Evolutionary conservation across 73 alveolate genomes (phyloP).

Genomic region (Paramecium caudatum): DNA sequence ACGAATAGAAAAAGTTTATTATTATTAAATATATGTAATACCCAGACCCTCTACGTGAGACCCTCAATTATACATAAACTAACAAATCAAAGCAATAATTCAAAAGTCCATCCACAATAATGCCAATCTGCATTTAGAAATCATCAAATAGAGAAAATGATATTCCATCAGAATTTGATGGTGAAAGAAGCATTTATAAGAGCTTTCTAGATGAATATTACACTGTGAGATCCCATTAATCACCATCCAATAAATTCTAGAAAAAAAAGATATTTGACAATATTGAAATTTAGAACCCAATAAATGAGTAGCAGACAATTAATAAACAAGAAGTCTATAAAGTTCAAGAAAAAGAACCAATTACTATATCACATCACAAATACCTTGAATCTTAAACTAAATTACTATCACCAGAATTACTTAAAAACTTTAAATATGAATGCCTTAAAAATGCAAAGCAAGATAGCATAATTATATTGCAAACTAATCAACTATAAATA

Average conservation of each 20-base stretch:
- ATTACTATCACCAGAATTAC: neutral
- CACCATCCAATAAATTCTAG: neutral
- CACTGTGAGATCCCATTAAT: conserved; percentile 28
- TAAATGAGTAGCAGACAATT: neutral
- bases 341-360: neutral
- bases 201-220: conserved; percentile 30
- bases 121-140: neutral
- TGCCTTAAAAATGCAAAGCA: conserved; percentile 2
- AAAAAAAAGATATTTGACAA: conserved; percentile 20
- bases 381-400: neutral
- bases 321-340: neutral
- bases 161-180: conserved; percentile 14
- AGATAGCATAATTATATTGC: neutral
- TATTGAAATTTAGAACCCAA: neutral
- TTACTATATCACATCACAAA: neutral
- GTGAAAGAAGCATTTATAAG: conserved; percentile 15
- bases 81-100: no score
- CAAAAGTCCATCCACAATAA: neutral
- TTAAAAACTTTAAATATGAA: neutral
- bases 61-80: no score
- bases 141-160: neutral
- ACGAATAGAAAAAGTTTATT: no score
- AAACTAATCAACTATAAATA: neutral
- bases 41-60: no score
- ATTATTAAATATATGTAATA: no score